Base-by-base conservation (phyloP, 345 rosid genomes). In the Salix suchowensis region DNA sequence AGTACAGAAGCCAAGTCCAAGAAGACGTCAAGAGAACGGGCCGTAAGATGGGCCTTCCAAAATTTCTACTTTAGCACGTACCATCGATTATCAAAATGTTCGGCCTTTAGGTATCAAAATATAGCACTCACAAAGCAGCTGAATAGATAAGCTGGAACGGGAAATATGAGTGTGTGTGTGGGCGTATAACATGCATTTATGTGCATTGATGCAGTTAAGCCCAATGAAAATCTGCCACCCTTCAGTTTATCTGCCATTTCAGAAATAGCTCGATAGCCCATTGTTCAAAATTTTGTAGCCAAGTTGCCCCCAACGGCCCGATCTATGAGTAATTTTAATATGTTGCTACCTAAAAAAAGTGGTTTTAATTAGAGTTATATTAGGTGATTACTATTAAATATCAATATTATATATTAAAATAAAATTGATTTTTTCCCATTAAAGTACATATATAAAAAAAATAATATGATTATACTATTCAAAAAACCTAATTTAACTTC, bases 31-130 rank as follows among this genome's bases (percentile, higher is more conserved):
- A 83, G 79, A 82, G 71, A 73, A 79, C 42, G 36, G 94, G 92
- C 7, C 86, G 79, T 16, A 90, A 90, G 79, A 84, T 89, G 30
- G 94, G 92, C 30, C 94, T 90, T 67, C 88, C 89, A 50, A 85
- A 88, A 76, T 88, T 90, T 78, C 76, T 77, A 42, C 71, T 74
- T n/a, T n/a, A 77, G n/a, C 60, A 32, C 36, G 19, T 44, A 18
- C 16, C 62, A 36, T 24, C 67, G 28, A 58, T 58, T n/a, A 23
- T 16, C 7, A 65, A 65, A 15, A 13, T 16, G 21, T 7, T 2
- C 60, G 21, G 60, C 68, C 6, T 65, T 28, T 32, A 65, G 34
- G 68, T 54, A 7, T 54, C 60, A 54, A 19, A 54, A 54, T 23
- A 65, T 4, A 65, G 8, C 12, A 11, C 7, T 16, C 68, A 1